Percentiles rank a stretch among this genome's conserved stretches.
These are phyloP conservation scores for Cucurbita maxima DNA, from an alignment of 306 rosid species.

Conservation along the genomic window DNA sequence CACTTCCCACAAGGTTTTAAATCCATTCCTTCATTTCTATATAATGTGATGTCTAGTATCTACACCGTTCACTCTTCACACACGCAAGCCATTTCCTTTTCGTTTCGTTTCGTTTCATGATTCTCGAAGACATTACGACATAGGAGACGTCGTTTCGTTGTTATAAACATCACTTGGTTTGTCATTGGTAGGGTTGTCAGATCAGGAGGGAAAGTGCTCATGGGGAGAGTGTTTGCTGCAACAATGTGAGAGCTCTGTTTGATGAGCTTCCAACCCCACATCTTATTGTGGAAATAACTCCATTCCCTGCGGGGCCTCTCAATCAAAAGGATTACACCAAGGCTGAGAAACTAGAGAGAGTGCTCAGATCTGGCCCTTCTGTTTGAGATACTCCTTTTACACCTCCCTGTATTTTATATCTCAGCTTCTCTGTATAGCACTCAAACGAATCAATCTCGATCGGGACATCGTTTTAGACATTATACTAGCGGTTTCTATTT, in stretches of 20 bases:
- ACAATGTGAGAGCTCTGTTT: conserved; percentile 88
- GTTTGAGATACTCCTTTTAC: conserved; percentile 24
- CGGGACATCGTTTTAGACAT: background rate
- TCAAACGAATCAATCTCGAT: background rate
- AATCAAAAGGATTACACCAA: conserved; percentile 67
- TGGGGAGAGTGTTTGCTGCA: conserved; percentile 97
- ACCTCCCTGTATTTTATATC: background rate
- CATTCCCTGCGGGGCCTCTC: conserved; percentile 78
- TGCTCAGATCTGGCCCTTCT: conserved; percentile 77
- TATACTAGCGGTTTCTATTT: background rate
- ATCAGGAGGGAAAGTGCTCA: conserved; percentile 91
- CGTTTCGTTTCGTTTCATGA: background rate
- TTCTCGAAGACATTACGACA: background rate
- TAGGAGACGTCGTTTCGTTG: background rate
- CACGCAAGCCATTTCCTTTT: background rate
- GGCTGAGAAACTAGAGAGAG: conserved; percentile 83
- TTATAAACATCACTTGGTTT: background rate
- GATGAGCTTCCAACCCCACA: conserved; percentile 97
- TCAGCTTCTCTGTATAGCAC: background rate
- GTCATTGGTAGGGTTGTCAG: conserved; percentile 65
- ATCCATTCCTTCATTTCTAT: background rate
- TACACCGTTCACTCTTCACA: background rate
- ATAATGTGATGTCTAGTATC: background rate
- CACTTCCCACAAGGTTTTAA: conserved; percentile 78
- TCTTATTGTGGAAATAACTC: conserved; percentile 64